A percentile compares a stretch with the other conserved stretches of the same genome.
These are phyloP conservation scores for Ramalina peruviana DNA, from an alignment of 495 filamentous ascomycete genomes.

Conservation along the genomic window DNA sequence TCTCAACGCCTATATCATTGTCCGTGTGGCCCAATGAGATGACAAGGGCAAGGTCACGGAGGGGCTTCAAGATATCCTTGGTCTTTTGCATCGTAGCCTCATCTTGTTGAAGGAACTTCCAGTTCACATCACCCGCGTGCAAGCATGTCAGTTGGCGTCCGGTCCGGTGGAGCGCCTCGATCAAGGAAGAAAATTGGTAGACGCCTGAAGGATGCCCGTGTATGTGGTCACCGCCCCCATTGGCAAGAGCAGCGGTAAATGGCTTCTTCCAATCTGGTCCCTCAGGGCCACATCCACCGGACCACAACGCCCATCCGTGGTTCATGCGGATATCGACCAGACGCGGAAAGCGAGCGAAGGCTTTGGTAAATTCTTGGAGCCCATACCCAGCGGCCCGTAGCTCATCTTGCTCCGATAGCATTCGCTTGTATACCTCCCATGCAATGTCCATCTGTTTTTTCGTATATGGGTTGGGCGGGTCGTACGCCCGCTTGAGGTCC, in stretches of 20 bases:
- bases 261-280: background rate
- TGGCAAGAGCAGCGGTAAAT: no score
- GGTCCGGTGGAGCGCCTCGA: background rate
- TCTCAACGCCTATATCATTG: background rate
- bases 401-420: background rate
- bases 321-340: background rate
- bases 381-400: background rate
- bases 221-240: no score
- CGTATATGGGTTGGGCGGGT: background rate
- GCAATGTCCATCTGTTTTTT: background rate
- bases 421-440: slow-evolving; percentile 1
- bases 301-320: background rate
- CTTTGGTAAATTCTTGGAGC: background rate
- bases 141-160: background rate
- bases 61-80: background rate
- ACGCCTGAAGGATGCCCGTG: background rate
- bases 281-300: background rate
- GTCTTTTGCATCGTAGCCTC: background rate
- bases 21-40: background rate
- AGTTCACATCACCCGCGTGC: background rate
- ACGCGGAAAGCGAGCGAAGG: background rate
- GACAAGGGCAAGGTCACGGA: background rate
- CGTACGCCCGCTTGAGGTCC: background rate
- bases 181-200: background rate
- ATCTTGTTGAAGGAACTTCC: background rate